Conservation (phyloP, 176 grass and related monocot species). For the Triticum dicoccoides region DNA sequence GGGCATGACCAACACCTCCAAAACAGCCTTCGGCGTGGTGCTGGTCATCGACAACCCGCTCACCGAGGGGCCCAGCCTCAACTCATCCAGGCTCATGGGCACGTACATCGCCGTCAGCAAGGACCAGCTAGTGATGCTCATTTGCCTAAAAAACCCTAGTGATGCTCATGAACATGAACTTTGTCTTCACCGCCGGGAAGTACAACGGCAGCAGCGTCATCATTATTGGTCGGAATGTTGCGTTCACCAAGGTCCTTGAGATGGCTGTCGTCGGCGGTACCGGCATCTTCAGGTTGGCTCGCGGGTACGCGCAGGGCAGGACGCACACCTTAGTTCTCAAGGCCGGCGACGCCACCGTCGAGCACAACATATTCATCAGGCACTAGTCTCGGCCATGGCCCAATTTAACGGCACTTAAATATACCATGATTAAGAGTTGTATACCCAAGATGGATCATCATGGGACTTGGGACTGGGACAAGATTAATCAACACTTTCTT, state of each 20-base stretch:
- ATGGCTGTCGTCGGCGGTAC: neutral
- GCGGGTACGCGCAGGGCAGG: neutral
- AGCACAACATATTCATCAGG: neutral
- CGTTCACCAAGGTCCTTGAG: neutral
- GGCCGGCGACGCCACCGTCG: neutral
- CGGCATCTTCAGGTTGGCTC: neutral
- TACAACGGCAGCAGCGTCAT: neutral
- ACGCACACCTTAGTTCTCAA: neutral
- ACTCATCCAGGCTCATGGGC: neutral
- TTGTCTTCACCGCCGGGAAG: neutral
- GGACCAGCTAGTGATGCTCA: neutral
- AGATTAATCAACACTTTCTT: too few relatives aligned
- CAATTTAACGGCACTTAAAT: too few relatives aligned
- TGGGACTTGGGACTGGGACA: too few relatives aligned
- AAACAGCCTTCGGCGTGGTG: neutral
- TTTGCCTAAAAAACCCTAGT: neutral
- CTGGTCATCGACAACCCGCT: neutral
- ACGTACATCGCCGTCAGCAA: neutral
- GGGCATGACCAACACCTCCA: conserved; percentile 1
- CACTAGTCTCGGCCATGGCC: neutral
- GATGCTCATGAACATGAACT: neutral
- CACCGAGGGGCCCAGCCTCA: neutral
- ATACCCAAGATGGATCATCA: too few relatives aligned
- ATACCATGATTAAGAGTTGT: too few relatives aligned
- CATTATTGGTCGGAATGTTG: neutral